Evolutionary conservation across 2,329 filamentous ascomycete genomes (phyloP).

Genomic region (Fusarium sp.): DNA sequence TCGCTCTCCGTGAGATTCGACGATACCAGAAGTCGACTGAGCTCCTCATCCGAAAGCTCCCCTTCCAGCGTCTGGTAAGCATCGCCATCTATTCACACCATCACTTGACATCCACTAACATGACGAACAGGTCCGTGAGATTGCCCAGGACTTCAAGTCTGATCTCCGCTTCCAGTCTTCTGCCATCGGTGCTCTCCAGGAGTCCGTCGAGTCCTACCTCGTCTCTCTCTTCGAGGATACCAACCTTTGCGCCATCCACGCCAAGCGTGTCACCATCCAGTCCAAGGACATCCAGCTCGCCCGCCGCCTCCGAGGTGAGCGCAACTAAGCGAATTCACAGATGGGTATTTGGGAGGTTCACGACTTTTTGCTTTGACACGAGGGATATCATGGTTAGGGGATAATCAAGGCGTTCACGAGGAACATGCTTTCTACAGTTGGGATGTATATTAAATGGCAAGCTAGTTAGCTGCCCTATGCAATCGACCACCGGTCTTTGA

Average conservation of each 20-base stretch:
- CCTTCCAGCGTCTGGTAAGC: conserved; percentile 91
- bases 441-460: conserved; percentile 58
- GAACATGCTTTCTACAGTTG: conserved; percentile 55
- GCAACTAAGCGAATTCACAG: conserved; percentile 70
- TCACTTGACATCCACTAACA: conserved; percentile 9
- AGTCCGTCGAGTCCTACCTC: conserved; percentile 98
- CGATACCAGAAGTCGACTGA: conserved; percentile 98
- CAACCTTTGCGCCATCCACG: conserved; percentile 98
- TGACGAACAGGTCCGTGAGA: conserved; percentile 81
- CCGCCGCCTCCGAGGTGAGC: conserved; percentile 93
- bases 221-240: conserved; percentile 98
- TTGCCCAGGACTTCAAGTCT: conserved; percentile 95
- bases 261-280: conserved; percentile 99
- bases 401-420: conserved; percentile 60
- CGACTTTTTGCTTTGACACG: conserved; percentile 55
- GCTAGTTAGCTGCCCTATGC: conserved; percentile 44
- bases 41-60: conserved; percentile 95
- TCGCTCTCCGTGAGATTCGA: conserved; percentile 98
- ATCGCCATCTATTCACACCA: background rate
- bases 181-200: conserved; percentile 95
- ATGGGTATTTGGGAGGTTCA: conserved; percentile 52
- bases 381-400: conserved; percentile 55
- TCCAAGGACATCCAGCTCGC: conserved; percentile 98
- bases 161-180: conserved; percentile 98
- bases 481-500: conserved; percentile 43